These are phyloP conservation scores for Naumovozyma castellii DNA, from an alignment of 805 yeast genomes.

Conservation along the genomic window DNA sequence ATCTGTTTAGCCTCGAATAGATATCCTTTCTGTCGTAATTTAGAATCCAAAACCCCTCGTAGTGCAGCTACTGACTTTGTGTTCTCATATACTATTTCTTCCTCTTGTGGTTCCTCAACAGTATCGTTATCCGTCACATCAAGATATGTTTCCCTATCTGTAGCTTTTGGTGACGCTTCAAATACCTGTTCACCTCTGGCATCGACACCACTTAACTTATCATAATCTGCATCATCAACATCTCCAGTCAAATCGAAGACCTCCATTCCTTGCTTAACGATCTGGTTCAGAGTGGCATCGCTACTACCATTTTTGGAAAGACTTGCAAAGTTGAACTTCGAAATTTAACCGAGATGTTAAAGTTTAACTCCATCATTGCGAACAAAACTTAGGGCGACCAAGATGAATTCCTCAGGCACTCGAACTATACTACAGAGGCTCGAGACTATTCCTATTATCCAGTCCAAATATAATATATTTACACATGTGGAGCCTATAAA, in stretches of 20 bases:
- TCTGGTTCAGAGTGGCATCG: too few relatives aligned
- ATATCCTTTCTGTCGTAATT: background rate
- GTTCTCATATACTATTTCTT: background rate
- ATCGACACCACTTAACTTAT: constrained; percentile 2
- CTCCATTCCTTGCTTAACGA: constrained; percentile 3
- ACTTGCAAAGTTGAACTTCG: too few relatives aligned
- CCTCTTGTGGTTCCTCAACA: background rate
- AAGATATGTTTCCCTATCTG: background rate
- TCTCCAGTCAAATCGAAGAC: constrained; percentile 4
- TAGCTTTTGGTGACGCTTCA: background rate
- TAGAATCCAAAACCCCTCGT: background rate
- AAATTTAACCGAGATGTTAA: too few relatives aligned
- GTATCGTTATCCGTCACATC: background rate
- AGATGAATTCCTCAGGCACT: background rate
- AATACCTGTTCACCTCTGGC: constrained; percentile 2
- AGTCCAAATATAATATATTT: constrained; percentile 33
- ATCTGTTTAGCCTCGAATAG: background rate
- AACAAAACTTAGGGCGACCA: background rate
- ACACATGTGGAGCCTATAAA: constrained; percentile 15
- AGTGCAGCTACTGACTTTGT: background rate
- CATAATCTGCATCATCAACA: constrained; percentile 1
- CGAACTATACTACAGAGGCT: background rate
- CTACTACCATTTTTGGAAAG: too few relatives aligned
- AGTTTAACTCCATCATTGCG: too few relatives aligned
- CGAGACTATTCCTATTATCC: constrained; percentile 13